Percentiles rank a stretch among this genome's conserved stretches.
These are phyloP conservation scores for Penicillium mononematosum DNA, from an alignment of 495 filamentous ascomycete species.

Conservation along the genomic window DNA sequence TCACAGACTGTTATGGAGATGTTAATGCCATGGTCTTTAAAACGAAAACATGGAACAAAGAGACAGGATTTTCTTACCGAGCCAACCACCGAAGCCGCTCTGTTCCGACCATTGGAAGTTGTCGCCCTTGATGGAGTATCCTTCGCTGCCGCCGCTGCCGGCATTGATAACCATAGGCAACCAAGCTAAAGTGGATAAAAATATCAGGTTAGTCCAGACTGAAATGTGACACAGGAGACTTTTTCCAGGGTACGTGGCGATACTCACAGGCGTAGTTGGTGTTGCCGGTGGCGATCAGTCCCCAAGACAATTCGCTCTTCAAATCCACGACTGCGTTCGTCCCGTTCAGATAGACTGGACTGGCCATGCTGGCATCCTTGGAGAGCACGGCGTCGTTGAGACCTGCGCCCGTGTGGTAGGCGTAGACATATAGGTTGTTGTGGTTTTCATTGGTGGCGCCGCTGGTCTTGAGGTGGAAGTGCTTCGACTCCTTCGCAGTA, in stretches of 20 bases:
- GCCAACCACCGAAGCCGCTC: constrained; percentile 50
- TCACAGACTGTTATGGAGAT: constrained; percentile 44
- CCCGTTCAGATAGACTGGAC: constrained; percentile 41
- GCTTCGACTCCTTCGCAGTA: constrained; percentile 13
- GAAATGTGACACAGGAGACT: not conserved
- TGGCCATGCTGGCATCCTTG: constrained; percentile 25
- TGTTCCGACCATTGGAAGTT: constrained; percentile 39
- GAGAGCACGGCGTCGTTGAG: constrained; percentile 46
- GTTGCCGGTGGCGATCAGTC: constrained; percentile 28
- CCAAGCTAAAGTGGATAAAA: constrained; percentile 33
- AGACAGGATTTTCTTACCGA: constrained; percentile 37
- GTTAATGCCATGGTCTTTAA: constrained; percentile 5
- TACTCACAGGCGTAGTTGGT: constrained; percentile 29
- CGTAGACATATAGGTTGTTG: constrained; percentile 47
- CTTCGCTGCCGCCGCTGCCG: constrained; percentile 30
- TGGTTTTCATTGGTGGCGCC: constrained; percentile 30
- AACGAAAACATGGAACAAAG: constrained; percentile 7
- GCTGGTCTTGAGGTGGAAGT: constrained; percentile 47
- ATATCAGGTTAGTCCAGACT: not conserved
- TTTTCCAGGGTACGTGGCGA: not conserved
- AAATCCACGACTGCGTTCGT: constrained; percentile 27
- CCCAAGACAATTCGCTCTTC: constrained; percentile 32
- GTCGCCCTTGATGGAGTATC: constrained; percentile 40
- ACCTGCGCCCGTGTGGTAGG: constrained; percentile 51
- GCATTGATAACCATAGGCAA: constrained; percentile 43